These are phyloP conservation scores for Hypomyces perniciosus DNA, from an alignment of 2,329 filamentous ascomycete genomes.

Conservation along the genomic window DNA sequence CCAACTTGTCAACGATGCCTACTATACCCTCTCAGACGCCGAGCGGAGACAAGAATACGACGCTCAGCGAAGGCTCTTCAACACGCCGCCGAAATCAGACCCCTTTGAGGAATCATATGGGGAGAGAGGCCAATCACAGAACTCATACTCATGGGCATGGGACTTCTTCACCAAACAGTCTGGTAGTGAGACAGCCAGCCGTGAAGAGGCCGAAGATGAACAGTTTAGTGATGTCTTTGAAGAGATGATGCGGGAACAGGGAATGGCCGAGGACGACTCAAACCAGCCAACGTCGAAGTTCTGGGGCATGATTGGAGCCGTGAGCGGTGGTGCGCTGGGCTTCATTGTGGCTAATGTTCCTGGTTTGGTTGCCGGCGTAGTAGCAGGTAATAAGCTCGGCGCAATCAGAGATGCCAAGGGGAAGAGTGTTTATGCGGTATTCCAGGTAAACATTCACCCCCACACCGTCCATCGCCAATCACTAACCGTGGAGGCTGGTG, in stretches of 20 bases:
- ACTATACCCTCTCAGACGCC: conserved; percentile 82
- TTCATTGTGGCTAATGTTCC: conserved; percentile 95
- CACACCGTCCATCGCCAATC: conserved; percentile 1
- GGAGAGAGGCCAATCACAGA: conserved; percentile 33
- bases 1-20: conserved; percentile 88
- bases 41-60: conserved; percentile 79
- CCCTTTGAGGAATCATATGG: conserved; percentile 43
- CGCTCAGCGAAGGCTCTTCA: conserved; percentile 44
- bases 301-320: conserved; percentile 78
- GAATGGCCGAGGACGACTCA: conserved; percentile 66
- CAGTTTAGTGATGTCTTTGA: conserved; percentile 89
- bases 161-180: conserved; percentile 46
- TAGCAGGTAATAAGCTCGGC: conserved; percentile 88
- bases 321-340: conserved; percentile 83
- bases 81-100: conserved; percentile 25
- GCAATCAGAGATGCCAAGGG: conserved; percentile 83
- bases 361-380: conserved; percentile 80
- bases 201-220: conserved; percentile 57
- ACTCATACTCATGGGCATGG: conserved; percentile 73
- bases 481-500: conserved; percentile 3
- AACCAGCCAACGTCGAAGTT: conserved; percentile 63
- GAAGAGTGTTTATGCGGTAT: conserved; percentile 92
- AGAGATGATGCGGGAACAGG: conserved; percentile 82
- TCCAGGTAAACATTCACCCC: conserved; percentile 43
- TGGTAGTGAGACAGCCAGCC: conserved; percentile 29